Base-by-base conservation (phyloP, 805 yeast genomes). In the Tetrapisispora phaffii region DNA sequence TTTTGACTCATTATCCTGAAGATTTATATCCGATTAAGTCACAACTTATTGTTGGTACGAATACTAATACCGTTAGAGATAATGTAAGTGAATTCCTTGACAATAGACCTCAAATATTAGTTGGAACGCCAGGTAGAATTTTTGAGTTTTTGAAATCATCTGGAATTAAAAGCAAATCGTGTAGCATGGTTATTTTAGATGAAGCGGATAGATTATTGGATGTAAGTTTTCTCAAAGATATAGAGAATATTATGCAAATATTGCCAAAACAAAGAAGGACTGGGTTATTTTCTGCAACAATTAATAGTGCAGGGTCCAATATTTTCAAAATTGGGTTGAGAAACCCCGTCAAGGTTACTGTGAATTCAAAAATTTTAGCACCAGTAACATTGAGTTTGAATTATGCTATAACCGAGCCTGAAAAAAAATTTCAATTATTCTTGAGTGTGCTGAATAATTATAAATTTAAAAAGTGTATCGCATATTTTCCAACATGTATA, bases 141-240 rank as follows among this genome's bases (percentile, higher is more conserved):
- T 62, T 80, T 15, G 97, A 93, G 49, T 80, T 93, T 55, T 58
- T 89, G 19, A 66, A 75, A 10, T 51, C 59, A 7, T 74, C 83
- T 7, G 65, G 72, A 15, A 82, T 88, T 3, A 76, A 76, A 50
- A 73, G 87, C 0, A 66, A 68, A 4, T 72, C 82, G 3, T 73
- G 88, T 42, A 94, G 86, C 52, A 74, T 84, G 33, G 72, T 85
- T 12, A 80, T 93, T 4, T 62, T 93, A 34, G 98, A 93, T 62
- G 97, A 93, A 65, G 97, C 97, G 7, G 98, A 93, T 57, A 77
- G 87, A 53, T 70, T 90, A 31, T 69, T 90, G 29, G 97, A 89
- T 59, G 62, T 79, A 23, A 83, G 88, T 34, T 87, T 88, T 59
- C 76, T 75, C 23, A 70, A 69, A 35, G 88, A 87, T 37, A 77